phyloP scores from a whole-genome alignment of 2,329 filamentous ascomycete species.

The Alternaria infectoria region DNA sequence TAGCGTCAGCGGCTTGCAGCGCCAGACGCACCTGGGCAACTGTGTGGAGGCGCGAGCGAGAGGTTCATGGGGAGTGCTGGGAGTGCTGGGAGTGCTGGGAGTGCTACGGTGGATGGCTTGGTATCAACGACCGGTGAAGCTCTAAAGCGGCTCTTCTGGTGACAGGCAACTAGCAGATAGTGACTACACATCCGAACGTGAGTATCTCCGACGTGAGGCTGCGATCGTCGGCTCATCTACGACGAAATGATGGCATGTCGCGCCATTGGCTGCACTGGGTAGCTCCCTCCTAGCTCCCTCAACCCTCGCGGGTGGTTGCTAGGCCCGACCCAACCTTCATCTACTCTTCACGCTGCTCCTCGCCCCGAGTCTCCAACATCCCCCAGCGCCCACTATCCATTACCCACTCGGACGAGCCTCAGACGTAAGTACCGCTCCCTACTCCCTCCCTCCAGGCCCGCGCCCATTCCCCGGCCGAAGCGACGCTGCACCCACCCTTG shows the following conservation, averaged over 20 bases:
- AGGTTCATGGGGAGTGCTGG: background rate
- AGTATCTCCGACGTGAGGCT: background rate
- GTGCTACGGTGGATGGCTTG: background rate
- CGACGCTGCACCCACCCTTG: constrained; percentile 25
- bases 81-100: background rate
- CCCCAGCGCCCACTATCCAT: background rate
- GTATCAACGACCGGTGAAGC: background rate
- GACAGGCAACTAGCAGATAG: background rate
- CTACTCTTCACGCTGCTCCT: constrained; percentile 6
- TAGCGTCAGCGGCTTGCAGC: constrained; percentile 27
- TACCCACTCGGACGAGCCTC: constrained; percentile 16
- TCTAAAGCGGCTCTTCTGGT: background rate
- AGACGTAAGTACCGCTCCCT: constrained; percentile 32
- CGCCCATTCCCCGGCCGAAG: constrained; percentile 27
- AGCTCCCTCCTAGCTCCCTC: constrained; percentile 15
- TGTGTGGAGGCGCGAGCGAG: constrained; percentile 6
- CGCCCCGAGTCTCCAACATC: constrained; percentile 7
- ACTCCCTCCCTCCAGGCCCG: constrained; percentile 7
- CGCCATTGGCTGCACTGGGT: constrained; percentile 15
- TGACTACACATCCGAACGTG: background rate
- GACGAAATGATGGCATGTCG: constrained; percentile 8
- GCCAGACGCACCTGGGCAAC: constrained; percentile 7
- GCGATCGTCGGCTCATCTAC: constrained; percentile 5
- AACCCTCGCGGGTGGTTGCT: constrained; percentile 9
- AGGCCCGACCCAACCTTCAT: constrained; percentile 11